A percentile compares a stretch with the other conserved stretches of the same genome.
Evolutionary conservation across 768 basidiomycete genomes (phyloP).

Genomic region (Terana coerulea): DNA sequence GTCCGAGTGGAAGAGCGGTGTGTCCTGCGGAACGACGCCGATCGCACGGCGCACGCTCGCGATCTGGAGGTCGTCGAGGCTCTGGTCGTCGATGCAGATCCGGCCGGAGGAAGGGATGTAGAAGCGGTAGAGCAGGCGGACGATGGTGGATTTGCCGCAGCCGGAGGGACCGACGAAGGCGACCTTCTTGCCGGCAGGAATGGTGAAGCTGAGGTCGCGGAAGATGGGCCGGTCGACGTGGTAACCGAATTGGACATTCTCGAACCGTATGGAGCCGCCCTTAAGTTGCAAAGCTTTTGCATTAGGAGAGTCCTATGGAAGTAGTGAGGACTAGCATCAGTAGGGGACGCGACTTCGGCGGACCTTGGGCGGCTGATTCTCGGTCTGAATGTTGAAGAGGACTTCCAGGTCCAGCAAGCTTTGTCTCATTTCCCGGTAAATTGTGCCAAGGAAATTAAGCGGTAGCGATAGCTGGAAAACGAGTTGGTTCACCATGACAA

Average conservation of each 20-base stretch:
- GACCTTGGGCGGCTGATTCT: slow-evolving; percentile 70
- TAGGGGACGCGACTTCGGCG: slow-evolving; percentile 7
- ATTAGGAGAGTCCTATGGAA: slow-evolving; percentile 56
- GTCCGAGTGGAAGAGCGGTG: slow-evolving; percentile 94
- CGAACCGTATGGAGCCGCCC: slow-evolving; percentile 89
- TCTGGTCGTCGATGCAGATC: slow-evolving; percentile 88
- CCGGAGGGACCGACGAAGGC: slow-evolving; percentile 97
- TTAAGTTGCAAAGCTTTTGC: slow-evolving; percentile 66
- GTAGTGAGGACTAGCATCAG: background rate
- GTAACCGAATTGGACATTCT: slow-evolving; percentile 90
- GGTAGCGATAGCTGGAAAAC: slow-evolving; percentile 97
- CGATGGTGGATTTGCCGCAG: slow-evolving; percentile 96
- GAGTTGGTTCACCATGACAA: slow-evolving; percentile 99
- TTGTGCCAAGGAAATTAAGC: slow-evolving; percentile 94
- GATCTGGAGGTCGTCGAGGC: slow-evolving; percentile 69
- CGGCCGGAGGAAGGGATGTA: slow-evolving; percentile 79
- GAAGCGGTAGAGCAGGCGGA: slow-evolving; percentile 88
- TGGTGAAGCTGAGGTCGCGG: slow-evolving; percentile 77
- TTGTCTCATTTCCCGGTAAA: slow-evolving; percentile 95
- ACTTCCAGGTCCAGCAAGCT: slow-evolving; percentile 97
- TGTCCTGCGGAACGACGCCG: slow-evolving; percentile 97
- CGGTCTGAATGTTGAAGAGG: slow-evolving; percentile 82
- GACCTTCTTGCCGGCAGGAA: slow-evolving; percentile 95
- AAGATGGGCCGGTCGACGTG: slow-evolving; percentile 93
- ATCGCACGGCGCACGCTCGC: slow-evolving; percentile 69